These are phyloP conservation scores for Spirogloea muscicola DNA, from an alignment of 139 green algal species.

Conservation along the genomic window DNA sequence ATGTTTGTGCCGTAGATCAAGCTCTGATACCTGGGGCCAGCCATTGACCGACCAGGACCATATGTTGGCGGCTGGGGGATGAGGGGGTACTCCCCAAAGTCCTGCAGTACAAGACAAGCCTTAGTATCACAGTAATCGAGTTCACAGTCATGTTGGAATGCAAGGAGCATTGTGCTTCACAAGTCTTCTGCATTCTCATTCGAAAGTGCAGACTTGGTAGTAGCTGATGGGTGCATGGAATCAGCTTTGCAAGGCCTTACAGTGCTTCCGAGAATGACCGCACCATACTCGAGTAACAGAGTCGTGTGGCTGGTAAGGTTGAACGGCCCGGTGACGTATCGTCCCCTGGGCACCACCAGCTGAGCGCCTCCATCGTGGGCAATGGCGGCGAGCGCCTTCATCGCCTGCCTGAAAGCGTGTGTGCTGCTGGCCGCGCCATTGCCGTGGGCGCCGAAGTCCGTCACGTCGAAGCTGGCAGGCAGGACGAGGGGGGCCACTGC, in stretches of 20 bases:
- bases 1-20: constrained; percentile 8
- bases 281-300: background rate
- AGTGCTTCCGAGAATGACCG: background rate
- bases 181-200: no score
- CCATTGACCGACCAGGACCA: constrained; percentile 10
- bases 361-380: background rate
- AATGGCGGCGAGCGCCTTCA: background rate
- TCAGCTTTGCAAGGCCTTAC: background rate
- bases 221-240: no score
- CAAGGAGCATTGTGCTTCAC: no score
- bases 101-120: background rate
- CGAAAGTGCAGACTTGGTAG: no score
- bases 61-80: constrained; percentile 23
- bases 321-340: constrained; percentile 14
- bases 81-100: background rate
- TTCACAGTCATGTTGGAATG: no score
- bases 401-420: background rate
- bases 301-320: constrained; percentile 1
- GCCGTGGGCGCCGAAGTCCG: background rate
- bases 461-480: background rate
- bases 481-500: no score
- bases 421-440: background rate
- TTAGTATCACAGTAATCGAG: no score
- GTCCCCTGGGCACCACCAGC: constrained; percentile 18
- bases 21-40: constrained; percentile 8